phyloP scores from a whole-genome alignment of 805 yeast genomes.

The Candida gorgasii region DNA sequence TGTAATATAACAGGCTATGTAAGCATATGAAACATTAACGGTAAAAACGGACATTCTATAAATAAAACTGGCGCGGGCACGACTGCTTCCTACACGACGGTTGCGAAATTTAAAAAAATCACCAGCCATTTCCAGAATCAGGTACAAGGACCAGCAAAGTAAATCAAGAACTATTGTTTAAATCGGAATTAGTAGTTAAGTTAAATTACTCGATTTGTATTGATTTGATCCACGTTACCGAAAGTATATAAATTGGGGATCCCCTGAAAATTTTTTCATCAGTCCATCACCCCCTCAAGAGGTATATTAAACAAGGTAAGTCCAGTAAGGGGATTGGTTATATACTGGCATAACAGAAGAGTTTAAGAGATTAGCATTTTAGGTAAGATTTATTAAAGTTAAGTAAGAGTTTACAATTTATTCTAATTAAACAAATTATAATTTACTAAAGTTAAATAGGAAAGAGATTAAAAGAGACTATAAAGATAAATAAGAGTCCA shows the following conservation, averaged over 20 bases:
- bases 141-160: slow-evolving; percentile 1
- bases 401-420: too few relatives aligned
- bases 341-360: background rate
- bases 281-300: background rate
- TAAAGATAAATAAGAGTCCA: background rate
- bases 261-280: background rate
- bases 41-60: background rate
- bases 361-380: background rate
- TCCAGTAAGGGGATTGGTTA: slow-evolving; percentile 2
- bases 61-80: background rate
- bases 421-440: background rate
- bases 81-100: slow-evolving; percentile 1
- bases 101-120: slow-evolving; percentile 1
- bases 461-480: background rate
- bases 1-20: background rate
- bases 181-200: slow-evolving; percentile 1
- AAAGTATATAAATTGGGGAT: background rate
- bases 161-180: background rate
- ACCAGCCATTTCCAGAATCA: slow-evolving; percentile 3
- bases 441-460: too few relatives aligned
- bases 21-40: too few relatives aligned
- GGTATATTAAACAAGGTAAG: slow-evolving; percentile 3
- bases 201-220: slow-evolving; percentile 2
- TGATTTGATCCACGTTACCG: slow-evolving; percentile 1
- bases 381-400: background rate